Evolutionary conservation across 2,329 filamentous ascomycete species (phyloP), one percentile per base, ranked within the genome.

Genomic region (Endoconidiophora polonica): DNA sequence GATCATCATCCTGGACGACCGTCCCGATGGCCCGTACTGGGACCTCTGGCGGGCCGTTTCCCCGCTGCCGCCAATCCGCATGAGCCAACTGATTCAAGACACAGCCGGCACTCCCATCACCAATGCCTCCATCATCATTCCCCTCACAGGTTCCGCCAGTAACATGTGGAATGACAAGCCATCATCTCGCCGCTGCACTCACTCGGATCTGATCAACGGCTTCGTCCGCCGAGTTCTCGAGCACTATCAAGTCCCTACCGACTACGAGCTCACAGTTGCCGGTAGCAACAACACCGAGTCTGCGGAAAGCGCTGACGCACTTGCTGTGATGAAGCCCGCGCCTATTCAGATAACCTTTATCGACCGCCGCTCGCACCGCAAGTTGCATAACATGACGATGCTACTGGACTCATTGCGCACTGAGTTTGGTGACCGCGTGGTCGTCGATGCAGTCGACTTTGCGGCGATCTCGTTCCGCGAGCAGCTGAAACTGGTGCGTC

Each of bases 91-190:
- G 6, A 41, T 45, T 14, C 12, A 48, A 4, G 26, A 33, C 26
- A 33, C 26, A 33, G 7, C 26, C 12, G 26, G 26, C 2, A 50
- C 41, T 9, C 49, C 53, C 38, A 49, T 58, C 36, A 48, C 44
- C 22, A 33, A 54, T 12, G 54, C 58, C 42, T 62, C 63, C 48
- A 29, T 68, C 33, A 62, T 69, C 48, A 52, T 68, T 18, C 66
- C 66, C 1, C 56, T 69, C 3, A 57, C 66, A 9, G 66, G 66
- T 41, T 63, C 58, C 18, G 62, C 60, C 55, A 68, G 66, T 53
- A 65, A 67, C 0, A 54, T 66, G 16, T 69, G 67, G 67, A 50
- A 50, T 23, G 36, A 45, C 48, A 50, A 50, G 42, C 10, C 39
- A 22, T 36, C 37, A 18, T 14, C 42, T 9, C 43, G 43, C 43